Percentiles rank a stretch among this genome's conserved stretches.
Conservation (phyloP, 1,284 basidiomycete genomes). For the Fomitopsis betulina region DNA sequence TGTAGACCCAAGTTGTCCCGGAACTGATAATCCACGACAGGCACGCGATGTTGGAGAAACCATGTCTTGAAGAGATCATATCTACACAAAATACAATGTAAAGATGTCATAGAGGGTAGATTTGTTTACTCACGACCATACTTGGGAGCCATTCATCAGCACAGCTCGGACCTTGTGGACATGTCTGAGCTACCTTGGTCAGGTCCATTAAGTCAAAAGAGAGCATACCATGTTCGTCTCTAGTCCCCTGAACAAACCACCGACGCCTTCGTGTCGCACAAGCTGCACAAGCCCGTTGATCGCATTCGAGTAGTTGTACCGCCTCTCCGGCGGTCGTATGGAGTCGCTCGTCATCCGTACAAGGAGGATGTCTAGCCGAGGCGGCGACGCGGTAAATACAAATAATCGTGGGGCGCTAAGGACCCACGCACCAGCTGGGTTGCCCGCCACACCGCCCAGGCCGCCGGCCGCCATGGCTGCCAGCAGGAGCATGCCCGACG, state of each 20-base stretch:
- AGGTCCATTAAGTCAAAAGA: no score
- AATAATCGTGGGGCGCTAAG: background rate
- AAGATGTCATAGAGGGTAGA: background rate
- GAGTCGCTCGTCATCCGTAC: constrained; percentile 90
- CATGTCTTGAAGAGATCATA: constrained; percentile 85
- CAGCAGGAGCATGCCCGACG: constrained; percentile 50
- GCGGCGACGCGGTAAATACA: constrained; percentile 2
- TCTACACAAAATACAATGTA: constrained; percentile 33
- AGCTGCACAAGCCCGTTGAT: constrained; percentile 64
- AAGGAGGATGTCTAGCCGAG: constrained; percentile 56
- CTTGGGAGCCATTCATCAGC: constrained; percentile 87
- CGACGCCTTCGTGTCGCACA: constrained; percentile 65
- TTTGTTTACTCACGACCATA: constrained; percentile 71
- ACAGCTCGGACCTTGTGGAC: constrained; percentile 58
- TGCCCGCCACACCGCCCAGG: constrained; percentile 76
- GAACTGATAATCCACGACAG: constrained; percentile 60
- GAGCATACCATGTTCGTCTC: constrained; percentile 71
- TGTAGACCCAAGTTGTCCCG: constrained; percentile 68
- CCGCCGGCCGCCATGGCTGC: constrained; percentile 73
- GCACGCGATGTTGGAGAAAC: constrained; percentile 52
- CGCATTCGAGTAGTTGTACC: constrained; percentile 78
- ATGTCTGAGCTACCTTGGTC: background rate
- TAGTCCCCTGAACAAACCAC: constrained; percentile 71
- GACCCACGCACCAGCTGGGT: constrained; percentile 61
- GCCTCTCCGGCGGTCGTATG: constrained; percentile 64